phyloP scores from a whole-genome alignment of 768 basidiomycete genomes.

The Suillus weaverae region DNA sequence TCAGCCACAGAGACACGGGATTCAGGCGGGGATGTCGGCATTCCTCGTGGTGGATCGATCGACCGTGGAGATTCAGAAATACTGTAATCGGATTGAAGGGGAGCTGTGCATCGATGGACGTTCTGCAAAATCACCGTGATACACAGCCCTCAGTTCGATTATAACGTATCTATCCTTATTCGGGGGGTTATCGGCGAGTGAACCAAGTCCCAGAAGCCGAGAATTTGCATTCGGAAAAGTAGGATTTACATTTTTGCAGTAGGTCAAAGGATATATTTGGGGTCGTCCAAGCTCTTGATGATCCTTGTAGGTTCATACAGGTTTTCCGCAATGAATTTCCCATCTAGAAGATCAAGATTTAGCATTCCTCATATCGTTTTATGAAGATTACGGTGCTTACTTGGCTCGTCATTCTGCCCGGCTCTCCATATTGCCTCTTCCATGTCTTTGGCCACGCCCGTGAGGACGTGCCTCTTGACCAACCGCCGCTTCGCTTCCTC shows the following conservation, averaged over 20 bases:
- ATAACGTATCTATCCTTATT: neutral
- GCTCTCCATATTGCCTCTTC: slow-evolving; percentile 71
- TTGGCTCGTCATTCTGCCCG: slow-evolving; percentile 76
- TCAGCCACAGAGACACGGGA: neutral
- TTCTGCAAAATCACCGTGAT: neutral
- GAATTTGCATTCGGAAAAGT: neutral
- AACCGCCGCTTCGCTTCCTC: slow-evolving; percentile 59
- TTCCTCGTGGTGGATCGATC: slow-evolving; percentile 1
- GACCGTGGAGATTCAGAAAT: neutral
- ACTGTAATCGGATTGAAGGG: neutral
- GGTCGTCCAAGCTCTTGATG: slow-evolving; percentile 45
- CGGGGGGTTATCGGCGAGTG: neutral
- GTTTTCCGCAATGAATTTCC: slow-evolving; percentile 40
- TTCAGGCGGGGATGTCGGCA: neutral
- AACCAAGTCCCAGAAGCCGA: neutral
- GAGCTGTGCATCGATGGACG: neutral
- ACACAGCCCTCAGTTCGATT: neutral
- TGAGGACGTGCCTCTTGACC: slow-evolving; percentile 72
- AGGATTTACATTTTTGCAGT: neutral
- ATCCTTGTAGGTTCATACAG: slow-evolving; percentile 40
- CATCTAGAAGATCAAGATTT: slow-evolving; percentile 36
- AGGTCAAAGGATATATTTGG: slow-evolving; percentile 18
- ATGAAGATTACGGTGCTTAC: slow-evolving; percentile 39
- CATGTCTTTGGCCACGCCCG: slow-evolving; percentile 65
- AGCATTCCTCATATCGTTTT: neutral